phyloP scores from a whole-genome alignment of 78 protist species.

The Protostelium mycophagum region DNA sequence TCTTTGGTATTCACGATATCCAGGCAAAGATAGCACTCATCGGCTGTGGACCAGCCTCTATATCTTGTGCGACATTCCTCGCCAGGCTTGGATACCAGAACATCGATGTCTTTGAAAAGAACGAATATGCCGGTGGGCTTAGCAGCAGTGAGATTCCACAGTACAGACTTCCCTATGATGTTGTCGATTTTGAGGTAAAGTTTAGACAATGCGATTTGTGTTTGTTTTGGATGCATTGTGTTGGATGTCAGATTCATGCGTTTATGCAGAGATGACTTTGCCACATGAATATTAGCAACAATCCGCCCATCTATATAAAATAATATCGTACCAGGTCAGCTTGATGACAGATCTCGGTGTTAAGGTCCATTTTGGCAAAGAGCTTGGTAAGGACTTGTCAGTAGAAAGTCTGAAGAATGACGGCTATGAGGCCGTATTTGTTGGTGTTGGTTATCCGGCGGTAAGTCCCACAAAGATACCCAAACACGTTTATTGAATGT shows the following conservation, averaged over 20 bases:
- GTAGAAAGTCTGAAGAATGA: constrained; percentile 58
- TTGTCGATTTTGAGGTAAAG: constrained; percentile 85
- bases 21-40: constrained; percentile 75
- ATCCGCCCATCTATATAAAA: no score
- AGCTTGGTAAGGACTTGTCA: constrained; percentile 65
- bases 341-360: constrained; percentile 93
- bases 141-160: constrained; percentile 87
- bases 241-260: no score
- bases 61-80: constrained; percentile 90
- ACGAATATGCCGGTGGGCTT: constrained; percentile 86
- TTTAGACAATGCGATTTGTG: no score
- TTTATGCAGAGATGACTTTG: no score
- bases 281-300: no score
- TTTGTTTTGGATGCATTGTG: no score
- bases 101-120: constrained; percentile 85
- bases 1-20: not conserved
- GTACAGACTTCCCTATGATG: constrained; percentile 88
- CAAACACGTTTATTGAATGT: constrained; percentile 40
- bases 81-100: constrained; percentile 89
- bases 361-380: constrained; percentile 50
- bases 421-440: constrained; percentile 81
- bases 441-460: constrained; percentile 88
- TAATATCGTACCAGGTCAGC: no score
- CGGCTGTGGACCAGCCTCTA: constrained; percentile 96
- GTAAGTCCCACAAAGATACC: not conserved